A percentile compares a stretch with the other conserved stretches of the same genome.
Conservation (phyloP, 495 filamentous ascomycete genomes). For the Rhypophila decipiens region DNA sequence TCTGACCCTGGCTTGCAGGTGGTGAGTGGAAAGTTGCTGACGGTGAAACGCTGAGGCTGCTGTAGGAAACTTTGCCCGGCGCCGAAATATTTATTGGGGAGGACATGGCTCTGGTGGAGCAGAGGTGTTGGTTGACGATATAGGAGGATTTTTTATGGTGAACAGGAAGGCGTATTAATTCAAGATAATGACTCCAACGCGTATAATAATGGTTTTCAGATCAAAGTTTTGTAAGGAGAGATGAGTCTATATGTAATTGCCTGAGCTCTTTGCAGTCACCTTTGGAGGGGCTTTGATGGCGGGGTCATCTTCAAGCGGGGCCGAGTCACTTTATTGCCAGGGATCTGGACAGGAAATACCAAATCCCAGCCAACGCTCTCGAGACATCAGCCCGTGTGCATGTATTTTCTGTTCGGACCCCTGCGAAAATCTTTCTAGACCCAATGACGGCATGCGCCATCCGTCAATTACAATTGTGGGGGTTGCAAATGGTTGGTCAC, state of each 20-base stretch:
- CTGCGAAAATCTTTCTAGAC: slow-evolving; percentile 14
- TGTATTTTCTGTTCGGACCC: too few species aligned
- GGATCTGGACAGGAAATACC: not conserved
- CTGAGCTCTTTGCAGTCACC: too few species aligned
- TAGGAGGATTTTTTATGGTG: too few species aligned
- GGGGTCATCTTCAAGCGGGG: slow-evolving; percentile 19
- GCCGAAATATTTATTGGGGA: slow-evolving; percentile 34
- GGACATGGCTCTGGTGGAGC: slow-evolving; percentile 27
- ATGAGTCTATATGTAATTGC: too few species aligned
- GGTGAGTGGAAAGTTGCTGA: slow-evolving; percentile 59
- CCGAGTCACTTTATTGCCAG: slow-evolving; percentile 10
- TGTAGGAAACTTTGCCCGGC: slow-evolving; percentile 40
- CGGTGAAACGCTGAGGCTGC: slow-evolving; percentile 46
- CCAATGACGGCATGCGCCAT: not conserved
- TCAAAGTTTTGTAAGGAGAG: too few species aligned
- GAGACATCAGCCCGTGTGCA: too few species aligned
- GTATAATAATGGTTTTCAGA: too few species aligned
- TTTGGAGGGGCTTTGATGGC: slow-evolving; percentile 9
- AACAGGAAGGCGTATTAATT: too few species aligned
- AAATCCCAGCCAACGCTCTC: too few species aligned
- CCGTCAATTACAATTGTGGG: too few species aligned
- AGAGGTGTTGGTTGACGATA: not conserved
- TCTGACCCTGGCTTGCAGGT: slow-evolving; percentile 33
- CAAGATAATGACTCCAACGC: too few species aligned
- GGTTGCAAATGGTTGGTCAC: slow-evolving; percentile 1